A percentile compares a stretch with the other conserved stretches of the same genome.
Evolutionary conservation across 2,329 filamentous ascomycete genomes (phyloP).

Genomic region (Cadophora gregata): DNA sequence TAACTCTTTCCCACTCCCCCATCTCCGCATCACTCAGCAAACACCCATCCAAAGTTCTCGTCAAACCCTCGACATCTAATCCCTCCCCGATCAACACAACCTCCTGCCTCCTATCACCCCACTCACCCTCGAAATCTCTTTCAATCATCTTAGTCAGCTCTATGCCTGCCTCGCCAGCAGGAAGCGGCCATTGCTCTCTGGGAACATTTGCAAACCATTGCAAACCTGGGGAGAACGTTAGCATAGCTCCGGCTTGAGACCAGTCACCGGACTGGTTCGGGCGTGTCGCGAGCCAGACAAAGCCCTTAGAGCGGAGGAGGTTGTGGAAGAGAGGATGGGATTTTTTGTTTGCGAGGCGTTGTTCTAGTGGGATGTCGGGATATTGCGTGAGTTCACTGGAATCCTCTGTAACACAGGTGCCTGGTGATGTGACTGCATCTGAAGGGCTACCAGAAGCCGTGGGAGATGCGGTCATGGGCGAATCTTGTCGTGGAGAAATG

Average conservation of each 20-base stretch:
- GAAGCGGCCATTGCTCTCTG: conserved; percentile 19
- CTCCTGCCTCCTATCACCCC: conserved; percentile 18
- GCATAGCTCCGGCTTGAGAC: conserved; percentile 52
- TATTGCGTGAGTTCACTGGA: conserved; percentile 43
- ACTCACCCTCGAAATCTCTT: conserved; percentile 21
- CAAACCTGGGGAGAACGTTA: conserved; percentile 41
- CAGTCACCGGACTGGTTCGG: conserved; percentile 51
- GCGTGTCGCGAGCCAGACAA: conserved; percentile 52
- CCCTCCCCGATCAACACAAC: conserved; percentile 16
- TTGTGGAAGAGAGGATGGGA: conserved; percentile 46
- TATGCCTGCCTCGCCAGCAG: background rate
- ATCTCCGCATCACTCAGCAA: conserved; percentile 17
- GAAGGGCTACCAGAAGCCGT: background rate
- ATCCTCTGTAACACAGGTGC: conserved; percentile 34
- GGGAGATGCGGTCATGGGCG: background rate
- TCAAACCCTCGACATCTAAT: conserved; percentile 1
- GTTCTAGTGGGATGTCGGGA: background rate
- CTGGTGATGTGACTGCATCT: background rate
- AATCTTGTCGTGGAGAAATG: background rate
- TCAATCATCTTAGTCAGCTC: conserved; percentile 24
- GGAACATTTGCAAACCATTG: conserved; percentile 29
- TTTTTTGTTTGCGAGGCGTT: conserved; percentile 47
- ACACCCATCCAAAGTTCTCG: conserved; percentile 4
- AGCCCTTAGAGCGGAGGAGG: conserved; percentile 51
- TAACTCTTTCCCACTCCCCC: conserved; percentile 15